Evolutionary conservation across 2,329 filamentous ascomycete genomes (phyloP), one percentile per base, ranked within the genome.

Genomic region (Lecanicillium sp.): DNA sequence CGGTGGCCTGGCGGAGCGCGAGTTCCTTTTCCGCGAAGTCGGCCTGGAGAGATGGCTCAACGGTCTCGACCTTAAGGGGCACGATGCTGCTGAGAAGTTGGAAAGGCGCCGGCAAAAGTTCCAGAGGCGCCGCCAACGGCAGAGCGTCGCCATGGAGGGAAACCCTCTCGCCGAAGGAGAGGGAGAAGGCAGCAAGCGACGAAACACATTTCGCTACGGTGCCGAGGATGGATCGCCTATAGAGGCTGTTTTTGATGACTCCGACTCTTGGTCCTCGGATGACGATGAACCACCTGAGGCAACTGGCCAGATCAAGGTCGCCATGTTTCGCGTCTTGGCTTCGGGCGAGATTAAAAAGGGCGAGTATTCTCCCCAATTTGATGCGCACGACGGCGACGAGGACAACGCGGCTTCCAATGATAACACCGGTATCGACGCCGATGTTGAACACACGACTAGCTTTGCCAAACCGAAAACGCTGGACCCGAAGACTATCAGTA

Each of bases 261-360:
- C 87, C 31, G 84, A 84, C 44, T 84, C 82, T 15, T 80, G 82
- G 56, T 87, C 84, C 28, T 74, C 77, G 4, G 84, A 77, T 13
- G 76, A 87, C 50, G 88, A 96, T 59, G 87, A 90, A 50, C 86
- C 87, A 2, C 88, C 90, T 11, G 92, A 97, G 68, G 87, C 92
- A 10, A 85, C 92, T 5, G 92, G 92, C 9, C 92, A 98, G 65
- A 98, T 98, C 68, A 97, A 97, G 65, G 88, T 98, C 14, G 88
- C 90, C 46, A 80, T 98, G 66, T 97, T 96, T 62, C 81, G 92
- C 19, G 92, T 98, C 8, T 71, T 97, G 33, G 92, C 92, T 2
- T 95, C 88, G 6, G 92, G 92, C 12, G 92, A 97, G 60, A 94
- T 98, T 57, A 97, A 96, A 66, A 87, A 89, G 56, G 92, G 92